Evolutionary conservation across 306 rosid genomes (phyloP), one percentile per base, ranked within the genome.

Genomic region (Dryas octopetala): DNA sequence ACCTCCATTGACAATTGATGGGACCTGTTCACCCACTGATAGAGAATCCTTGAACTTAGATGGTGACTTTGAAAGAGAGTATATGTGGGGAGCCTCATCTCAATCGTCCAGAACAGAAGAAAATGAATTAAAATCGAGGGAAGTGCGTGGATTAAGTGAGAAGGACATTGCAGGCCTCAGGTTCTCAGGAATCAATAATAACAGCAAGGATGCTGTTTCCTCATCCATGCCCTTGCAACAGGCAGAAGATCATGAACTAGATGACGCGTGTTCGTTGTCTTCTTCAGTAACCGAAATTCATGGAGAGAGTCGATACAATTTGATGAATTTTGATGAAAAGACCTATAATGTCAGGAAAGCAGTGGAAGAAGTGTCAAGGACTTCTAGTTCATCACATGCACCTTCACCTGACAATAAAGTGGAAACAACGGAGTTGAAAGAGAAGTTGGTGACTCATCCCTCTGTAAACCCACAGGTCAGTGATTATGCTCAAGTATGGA

Each of bases 51-150:
- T 77, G 75, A 14, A 74, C 9, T 84, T 76, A 40, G 91, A 89
- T 57, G 92, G 92, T n/a, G 96, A 91, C 40, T 71, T 75, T 52
- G 96, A 85, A 32, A 88, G 81, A 74, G 93, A 75, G 60, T 90
- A 86, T 5, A 53, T 86, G 46, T 83, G 88, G 85, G 91, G 82
- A 62, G 48, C 84, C 66, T 75, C 86, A 3, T 60, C 81, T 23
- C 79, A 78, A 67, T 75, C 61, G 4, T 73, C 54, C 4, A 49
- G 74, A 58, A n/a, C 15, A 9, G 66, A 74, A 54, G 80, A 52
- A 47, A 46, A 58, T 72, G 85, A 78, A 61, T 14, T 59, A 46
- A 74, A 40, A 28, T 23, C 60, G 16, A 71, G 72, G 76, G 79
- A 73, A 26, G 63, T 17, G 17, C 78, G 49, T 0, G 74, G 57